These are phyloP conservation scores for Serendipita sp. DNA, from an alignment of 768 basidiomycete genomes.

Conservation along the genomic window DNA sequence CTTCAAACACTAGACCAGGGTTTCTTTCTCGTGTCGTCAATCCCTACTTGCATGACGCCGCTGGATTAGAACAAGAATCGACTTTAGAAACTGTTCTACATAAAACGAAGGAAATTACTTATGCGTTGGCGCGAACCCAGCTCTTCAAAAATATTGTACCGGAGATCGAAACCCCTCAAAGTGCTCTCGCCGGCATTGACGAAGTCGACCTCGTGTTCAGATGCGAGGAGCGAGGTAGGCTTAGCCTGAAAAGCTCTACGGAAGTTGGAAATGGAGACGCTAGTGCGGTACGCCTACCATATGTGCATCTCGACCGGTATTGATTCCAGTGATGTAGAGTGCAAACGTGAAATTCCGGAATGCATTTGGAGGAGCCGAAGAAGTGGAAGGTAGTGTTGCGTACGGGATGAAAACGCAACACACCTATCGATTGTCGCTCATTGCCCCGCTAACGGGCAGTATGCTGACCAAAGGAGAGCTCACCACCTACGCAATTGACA, in stretches of 20 bases:
- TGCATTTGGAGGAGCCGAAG: slow-evolving; percentile 83
- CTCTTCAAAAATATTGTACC: slow-evolving; percentile 58
- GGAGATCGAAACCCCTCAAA: slow-evolving; percentile 40
- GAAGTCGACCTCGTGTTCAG: slow-evolving; percentile 71
- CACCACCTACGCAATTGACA: slow-evolving; percentile 54
- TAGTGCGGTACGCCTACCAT: slow-evolving; percentile 55
- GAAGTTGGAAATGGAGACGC: slow-evolving; percentile 91
- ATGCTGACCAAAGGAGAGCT: slow-evolving; percentile 59
- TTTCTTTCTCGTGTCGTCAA: slow-evolving; percentile 71
- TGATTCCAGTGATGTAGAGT: slow-evolving; percentile 30
- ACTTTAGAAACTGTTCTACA: slow-evolving; percentile 52
- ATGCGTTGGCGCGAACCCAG: slow-evolving; percentile 53
- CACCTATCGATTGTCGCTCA: slow-evolving; percentile 57
- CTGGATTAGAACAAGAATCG: slow-evolving; percentile 15
- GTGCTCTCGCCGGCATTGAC: slow-evolving; percentile 34
- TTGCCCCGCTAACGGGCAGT: slow-evolving; percentile 40
- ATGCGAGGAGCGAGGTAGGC: slow-evolving; percentile 50
- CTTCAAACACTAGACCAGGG: slow-evolving; percentile 51
- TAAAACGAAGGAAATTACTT: slow-evolving; percentile 49
- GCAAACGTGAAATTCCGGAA: slow-evolving; percentile 72
- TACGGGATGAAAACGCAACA: slow-evolving; percentile 77
- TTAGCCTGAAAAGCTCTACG: slow-evolving; percentile 68
- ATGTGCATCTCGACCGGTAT: slow-evolving; percentile 10
- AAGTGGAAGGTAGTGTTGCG: slow-evolving; percentile 65
- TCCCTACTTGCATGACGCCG: slow-evolving; percentile 34